These are phyloP conservation scores for Lodderomyces orthopsilosis DNA, from an alignment of 1,139 yeast species.

Conservation along the genomic window DNA sequence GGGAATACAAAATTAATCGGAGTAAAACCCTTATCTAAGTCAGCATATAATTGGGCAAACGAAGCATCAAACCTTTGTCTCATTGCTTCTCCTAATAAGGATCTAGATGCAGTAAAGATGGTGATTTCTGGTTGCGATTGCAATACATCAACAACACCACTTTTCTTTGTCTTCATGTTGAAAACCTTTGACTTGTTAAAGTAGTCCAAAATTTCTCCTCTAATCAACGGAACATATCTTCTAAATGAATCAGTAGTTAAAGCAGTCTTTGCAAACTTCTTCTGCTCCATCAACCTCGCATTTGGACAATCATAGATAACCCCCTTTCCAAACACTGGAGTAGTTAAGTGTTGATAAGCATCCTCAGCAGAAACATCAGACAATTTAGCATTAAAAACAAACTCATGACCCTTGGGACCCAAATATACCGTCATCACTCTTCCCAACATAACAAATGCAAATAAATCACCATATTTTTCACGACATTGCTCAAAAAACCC, in stretches of 20 bases:
- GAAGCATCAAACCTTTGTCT: constrained; percentile 78
- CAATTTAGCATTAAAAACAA: constrained; percentile 85
- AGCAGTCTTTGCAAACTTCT: constrained; percentile 91
- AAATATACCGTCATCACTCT: constrained; percentile 91
- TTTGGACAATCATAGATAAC: constrained; percentile 97
- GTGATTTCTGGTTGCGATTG: constrained; percentile 92
- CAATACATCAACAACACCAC: constrained; percentile 70
- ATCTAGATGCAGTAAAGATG: constrained; percentile 91
- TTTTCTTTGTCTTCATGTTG: constrained; percentile 32
- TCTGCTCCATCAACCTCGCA: constrained; percentile 92
- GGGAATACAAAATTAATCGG: constrained; percentile 96
- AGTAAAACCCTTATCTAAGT: constrained; percentile 94
- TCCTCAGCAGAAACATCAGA: constrained; percentile 94
- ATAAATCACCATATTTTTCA: constrained; percentile 83
- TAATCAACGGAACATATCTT: constrained; percentile 82
- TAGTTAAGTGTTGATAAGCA: constrained; percentile 90
- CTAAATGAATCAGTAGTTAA: constrained; percentile 83
- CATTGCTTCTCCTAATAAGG: constrained; percentile 88
- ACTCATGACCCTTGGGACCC: constrained; percentile 98
- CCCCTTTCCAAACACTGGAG: constrained; percentile 97
- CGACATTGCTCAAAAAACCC: constrained; percentile 80
- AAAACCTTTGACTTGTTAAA: constrained; percentile 50
- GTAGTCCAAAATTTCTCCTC: constrained; percentile 70
- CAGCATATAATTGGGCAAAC: constrained; percentile 83
- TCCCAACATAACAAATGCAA: constrained; percentile 85